Evolutionary conservation across 2,329 filamentous ascomycete species (phyloP).

Genomic region (Fusarium keratoplasticum): DNA sequence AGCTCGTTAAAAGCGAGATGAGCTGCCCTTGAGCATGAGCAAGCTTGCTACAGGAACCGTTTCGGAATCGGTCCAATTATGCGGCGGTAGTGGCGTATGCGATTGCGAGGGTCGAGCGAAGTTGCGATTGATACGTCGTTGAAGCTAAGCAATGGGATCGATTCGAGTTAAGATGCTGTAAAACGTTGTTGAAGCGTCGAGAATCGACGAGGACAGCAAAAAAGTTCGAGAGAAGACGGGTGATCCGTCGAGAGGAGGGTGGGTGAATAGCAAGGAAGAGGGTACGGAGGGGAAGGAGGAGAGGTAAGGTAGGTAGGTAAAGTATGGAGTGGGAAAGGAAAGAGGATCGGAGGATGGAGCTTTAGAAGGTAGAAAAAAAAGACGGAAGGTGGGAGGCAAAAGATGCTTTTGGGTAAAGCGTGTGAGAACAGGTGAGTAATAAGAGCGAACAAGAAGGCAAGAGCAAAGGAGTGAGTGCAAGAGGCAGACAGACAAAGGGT

Average conservation of each 20-base stretch:
- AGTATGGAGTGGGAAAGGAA: slow-evolving; percentile 23
- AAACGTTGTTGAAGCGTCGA: slow-evolving; percentile 12
- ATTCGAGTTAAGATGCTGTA: slow-evolving; percentile 1
- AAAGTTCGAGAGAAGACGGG: slow-evolving; percentile 18
- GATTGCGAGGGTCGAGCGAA: slow-evolving; percentile 35
- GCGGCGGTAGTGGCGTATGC: slow-evolving; percentile 35
- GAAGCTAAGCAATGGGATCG: slow-evolving; percentile 18
- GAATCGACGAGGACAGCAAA: slow-evolving; percentile 19
- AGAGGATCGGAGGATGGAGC: slow-evolving; percentile 33
- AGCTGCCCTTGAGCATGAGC: slow-evolving; percentile 40
- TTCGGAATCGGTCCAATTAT: slow-evolving; percentile 40
- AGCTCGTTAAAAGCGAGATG: slow-evolving; percentile 33
- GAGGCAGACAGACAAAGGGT: slow-evolving; percentile 36
- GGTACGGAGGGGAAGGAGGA: neutral
- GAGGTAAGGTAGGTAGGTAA: slow-evolving; percentile 8
- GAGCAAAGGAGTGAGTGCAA: slow-evolving; percentile 23
- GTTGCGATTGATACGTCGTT: slow-evolving; percentile 12
- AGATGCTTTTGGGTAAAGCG: slow-evolving; percentile 43
- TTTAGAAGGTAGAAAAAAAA: slow-evolving; percentile 32
- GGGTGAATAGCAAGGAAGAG: slow-evolving; percentile 28
- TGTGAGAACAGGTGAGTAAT: slow-evolving; percentile 40
- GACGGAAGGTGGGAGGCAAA: slow-evolving; percentile 45
- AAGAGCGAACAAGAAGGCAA: slow-evolving; percentile 32
- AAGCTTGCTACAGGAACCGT: slow-evolving; percentile 42
- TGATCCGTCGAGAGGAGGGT: slow-evolving; percentile 20